Base-by-base conservation (phyloP, 2,329 filamentous ascomycete genomes). In the Nothophoma quercina region DNA sequence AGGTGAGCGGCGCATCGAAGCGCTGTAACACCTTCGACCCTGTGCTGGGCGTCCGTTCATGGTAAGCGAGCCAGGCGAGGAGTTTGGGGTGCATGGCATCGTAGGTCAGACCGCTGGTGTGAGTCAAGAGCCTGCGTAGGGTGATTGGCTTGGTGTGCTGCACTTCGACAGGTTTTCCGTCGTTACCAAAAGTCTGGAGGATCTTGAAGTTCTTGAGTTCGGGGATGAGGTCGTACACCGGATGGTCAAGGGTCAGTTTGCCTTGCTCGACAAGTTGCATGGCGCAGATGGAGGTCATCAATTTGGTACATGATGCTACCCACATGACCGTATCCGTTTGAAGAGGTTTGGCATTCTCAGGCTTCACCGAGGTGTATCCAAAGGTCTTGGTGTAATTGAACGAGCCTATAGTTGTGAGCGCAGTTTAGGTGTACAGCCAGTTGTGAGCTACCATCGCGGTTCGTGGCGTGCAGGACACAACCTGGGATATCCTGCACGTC, bases 91-190 rank as follows among this genome's bases (percentile, higher is more conserved):
- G 74, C 18, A 69, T 63, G 22, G 73, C 32, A 39, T 80, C 78
- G 60, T 82, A 80, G 1, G 70, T 73, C 0, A 82, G 51, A 2
- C 83, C 83, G 5, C 75, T 68, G 0, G 80, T 79, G 62, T 85
- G 83, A 0, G 78, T 79, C 3, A 85, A 73, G 0, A 85, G 73
- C 18, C 72, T 71, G 3, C 67, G 55, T 2, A 72, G 48, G 0
- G 70, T 73, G 21, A 73, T 70, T 1, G 67, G 63, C 2, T 51
- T 56, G 1, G 34, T 62, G 34, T 67, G 64, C 35, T 59, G 55
- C 21, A 53, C 44, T 35, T 65, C 58, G 28, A 72, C 67, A 1
- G 69, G 62, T 0, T 53, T 63, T 1, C 65, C 66, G 8, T 55
- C 52, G 2, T 66, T 60, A 5, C 66, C 56, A 40, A 71, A 63